phyloP scores from a whole-genome alignment of 176 grass and related monocot species.

The Oropetium thomaeum region DNA sequence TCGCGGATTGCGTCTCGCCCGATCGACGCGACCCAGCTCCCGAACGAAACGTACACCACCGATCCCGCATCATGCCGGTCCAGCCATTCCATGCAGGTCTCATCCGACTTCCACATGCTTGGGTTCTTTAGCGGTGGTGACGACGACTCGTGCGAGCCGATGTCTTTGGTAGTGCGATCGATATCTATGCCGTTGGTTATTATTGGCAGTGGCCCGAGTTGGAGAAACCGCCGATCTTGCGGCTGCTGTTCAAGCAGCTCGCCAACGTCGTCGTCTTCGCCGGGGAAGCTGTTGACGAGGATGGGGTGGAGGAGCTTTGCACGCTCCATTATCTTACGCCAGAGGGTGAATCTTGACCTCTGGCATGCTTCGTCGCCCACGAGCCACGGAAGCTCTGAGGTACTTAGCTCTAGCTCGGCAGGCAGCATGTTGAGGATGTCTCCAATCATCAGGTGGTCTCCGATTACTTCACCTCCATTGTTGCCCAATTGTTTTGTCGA shows the following conservation, averaged over 20 bases:
- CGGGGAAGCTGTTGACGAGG: slow-evolving; percentile 74
- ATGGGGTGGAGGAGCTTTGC: slow-evolving; percentile 43
- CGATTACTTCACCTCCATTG: neutral
- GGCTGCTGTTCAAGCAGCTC: neutral
- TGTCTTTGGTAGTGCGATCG: neutral
- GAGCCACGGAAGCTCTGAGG: slow-evolving; percentile 66
- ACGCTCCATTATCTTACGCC: slow-evolving; percentile 52
- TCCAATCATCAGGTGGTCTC: neutral
- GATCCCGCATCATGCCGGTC: slow-evolving; percentile 37
- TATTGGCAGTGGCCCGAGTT: slow-evolving; percentile 46
- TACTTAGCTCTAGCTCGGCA: slow-evolving; percentile 34
- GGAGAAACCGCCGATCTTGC: slow-evolving; percentile 27
- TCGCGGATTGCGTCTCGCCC: slow-evolving; percentile 41
- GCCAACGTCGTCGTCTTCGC: slow-evolving; percentile 19
- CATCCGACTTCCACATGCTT: slow-evolving; percentile 60
- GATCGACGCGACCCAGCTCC: slow-evolving; percentile 72
- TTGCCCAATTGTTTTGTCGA: neutral
- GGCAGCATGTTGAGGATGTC: slow-evolving; percentile 20
- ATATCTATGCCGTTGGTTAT: neutral
- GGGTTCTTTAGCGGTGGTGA: slow-evolving; percentile 1
- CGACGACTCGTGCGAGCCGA: neutral
- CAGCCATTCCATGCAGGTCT: slow-evolving; percentile 67
- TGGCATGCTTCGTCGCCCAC: slow-evolving; percentile 47
- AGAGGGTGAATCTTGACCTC: slow-evolving; percentile 64
- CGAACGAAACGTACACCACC: slow-evolving; percentile 78